Base-by-base conservation (phyloP, 257 asterid genomes). In the Scutellaria baicalensis region DNA sequence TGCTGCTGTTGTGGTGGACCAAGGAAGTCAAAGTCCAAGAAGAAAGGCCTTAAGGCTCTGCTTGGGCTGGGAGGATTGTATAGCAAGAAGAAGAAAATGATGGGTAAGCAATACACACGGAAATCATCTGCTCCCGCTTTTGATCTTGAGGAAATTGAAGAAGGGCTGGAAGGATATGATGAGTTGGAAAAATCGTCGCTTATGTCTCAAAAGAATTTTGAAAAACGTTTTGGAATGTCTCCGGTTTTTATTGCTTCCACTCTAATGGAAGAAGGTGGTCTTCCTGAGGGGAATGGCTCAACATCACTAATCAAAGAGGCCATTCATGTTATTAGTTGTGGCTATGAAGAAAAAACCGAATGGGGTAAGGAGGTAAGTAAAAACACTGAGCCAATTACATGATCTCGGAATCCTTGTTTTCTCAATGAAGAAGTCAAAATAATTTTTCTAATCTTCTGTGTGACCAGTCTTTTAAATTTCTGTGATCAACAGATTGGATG, bases 341-440 rank as follows among this genome's bases (percentile, higher is more conserved):
- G 95, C 16, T 87, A 90, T 70, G 96, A 87, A 77, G 96, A 90
- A 82, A 89, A 90, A 78, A 87, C 95, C 13, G 96, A 89, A 71
- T 87, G 96, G 96, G 96, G 95, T 33, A 89, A 87, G 73, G 95
- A 89, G 87, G 95, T 85, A 39, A 72, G 57, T 63, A 0, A 21
- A 51, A 61, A 21, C 21, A 39, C 73, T 65, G 57, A 31, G 49
- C 23, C 50, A 9, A 33, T 31, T 42, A 8, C 56, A 52, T 52
- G 9, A 64, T 72, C 55, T 31, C 60, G 9, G 14, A 50, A 49
- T 55, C 20, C 51, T 50, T 27, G 13, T 33, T 57, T 6, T 59
- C 31, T 58, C 45, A 58, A 31, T 33, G 2, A n/a, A 13, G 23
- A 8, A 33, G 45, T 58, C 13, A 13, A 44, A 13, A 42, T 12